Percentiles rank a stretch among this genome's conserved stretches.
Conservation (phyloP, 768 basidiomycete genomes). For the Phaeotremella fagi region DNA sequence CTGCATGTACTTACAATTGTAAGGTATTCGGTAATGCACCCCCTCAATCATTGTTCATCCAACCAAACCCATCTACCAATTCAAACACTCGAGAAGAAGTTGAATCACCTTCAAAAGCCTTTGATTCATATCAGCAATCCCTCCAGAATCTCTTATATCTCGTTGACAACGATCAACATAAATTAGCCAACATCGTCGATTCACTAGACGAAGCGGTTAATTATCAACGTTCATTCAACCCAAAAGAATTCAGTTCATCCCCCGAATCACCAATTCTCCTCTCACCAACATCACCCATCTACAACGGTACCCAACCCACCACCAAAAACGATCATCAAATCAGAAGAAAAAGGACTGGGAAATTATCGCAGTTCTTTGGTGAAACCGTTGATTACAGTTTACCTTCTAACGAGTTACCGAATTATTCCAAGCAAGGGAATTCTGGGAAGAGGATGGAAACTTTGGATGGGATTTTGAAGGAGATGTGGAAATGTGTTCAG, state of each 20-base stretch:
- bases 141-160: slow-evolving; percentile 19
- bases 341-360: slow-evolving; percentile 19
- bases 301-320: background rate
- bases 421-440: background rate
- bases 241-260: background rate
- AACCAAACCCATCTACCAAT: background rate
- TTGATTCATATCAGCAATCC: slow-evolving; percentile 18
- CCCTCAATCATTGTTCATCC: slow-evolving; percentile 4
- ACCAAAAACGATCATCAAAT: slow-evolving; percentile 6
- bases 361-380: slow-evolving; percentile 24
- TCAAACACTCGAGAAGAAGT: no score
- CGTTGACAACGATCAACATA: slow-evolving; percentile 18
- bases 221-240: background rate
- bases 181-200: slow-evolving; percentile 17
- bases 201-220: slow-evolving; percentile 1
- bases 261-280: background rate
- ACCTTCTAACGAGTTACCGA: background rate
- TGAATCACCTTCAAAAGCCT: slow-evolving; percentile 4
- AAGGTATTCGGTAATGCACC: slow-evolving; percentile 11
- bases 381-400: slow-evolving; percentile 4
- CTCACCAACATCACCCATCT: slow-evolving; percentile 6
- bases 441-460: slow-evolving; percentile 9
- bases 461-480: slow-evolving; percentile 18
- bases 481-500: slow-evolving; percentile 25
- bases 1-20: background rate